Percentiles rank a stretch among this genome's conserved stretches.
Conservation (phyloP, 805 yeast genomes). For the Saccharomyces mikatae region DNA sequence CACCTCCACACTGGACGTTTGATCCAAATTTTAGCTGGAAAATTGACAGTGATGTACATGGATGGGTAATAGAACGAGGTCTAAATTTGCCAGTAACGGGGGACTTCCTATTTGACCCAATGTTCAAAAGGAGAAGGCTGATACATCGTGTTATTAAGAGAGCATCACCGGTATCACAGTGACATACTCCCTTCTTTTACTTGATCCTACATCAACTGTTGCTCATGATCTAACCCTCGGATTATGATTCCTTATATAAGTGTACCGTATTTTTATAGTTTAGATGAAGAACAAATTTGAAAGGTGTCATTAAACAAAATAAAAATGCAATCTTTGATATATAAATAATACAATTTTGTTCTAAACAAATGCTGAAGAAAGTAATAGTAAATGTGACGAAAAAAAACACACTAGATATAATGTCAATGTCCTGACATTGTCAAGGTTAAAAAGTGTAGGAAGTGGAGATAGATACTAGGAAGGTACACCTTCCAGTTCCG, state of each 20-base stretch:
- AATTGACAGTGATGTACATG: conserved; percentile 44
- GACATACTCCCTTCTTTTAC: neutral
- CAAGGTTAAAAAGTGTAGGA: neutral
- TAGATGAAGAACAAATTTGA: neutral
- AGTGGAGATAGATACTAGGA: conserved; percentile 33
- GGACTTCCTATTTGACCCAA: conserved; percentile 44
- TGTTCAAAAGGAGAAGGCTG: conserved; percentile 53
- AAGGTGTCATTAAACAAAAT: neutral
- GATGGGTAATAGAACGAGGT: conserved; percentile 46
- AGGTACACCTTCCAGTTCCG: conserved; percentile 84
- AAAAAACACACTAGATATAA: neutral
- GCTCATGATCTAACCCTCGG: too few relatives aligned
- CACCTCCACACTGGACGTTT: conserved; percentile 73
- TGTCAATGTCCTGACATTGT: neutral
- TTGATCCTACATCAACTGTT: conserved; percentile 3
- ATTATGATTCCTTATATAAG: neutral
- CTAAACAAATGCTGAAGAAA: neutral
- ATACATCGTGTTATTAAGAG: conserved; percentile 45
- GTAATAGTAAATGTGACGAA: neutral
- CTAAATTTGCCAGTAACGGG: conserved; percentile 29
- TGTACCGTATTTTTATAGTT: neutral
- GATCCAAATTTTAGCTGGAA: conserved; percentile 55
- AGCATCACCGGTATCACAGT: conserved; percentile 29
- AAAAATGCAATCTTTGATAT: neutral
- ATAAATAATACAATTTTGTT: neutral